Conservation (phyloP, 805 yeast genomes). For the Candida hungchunana region DNA sequence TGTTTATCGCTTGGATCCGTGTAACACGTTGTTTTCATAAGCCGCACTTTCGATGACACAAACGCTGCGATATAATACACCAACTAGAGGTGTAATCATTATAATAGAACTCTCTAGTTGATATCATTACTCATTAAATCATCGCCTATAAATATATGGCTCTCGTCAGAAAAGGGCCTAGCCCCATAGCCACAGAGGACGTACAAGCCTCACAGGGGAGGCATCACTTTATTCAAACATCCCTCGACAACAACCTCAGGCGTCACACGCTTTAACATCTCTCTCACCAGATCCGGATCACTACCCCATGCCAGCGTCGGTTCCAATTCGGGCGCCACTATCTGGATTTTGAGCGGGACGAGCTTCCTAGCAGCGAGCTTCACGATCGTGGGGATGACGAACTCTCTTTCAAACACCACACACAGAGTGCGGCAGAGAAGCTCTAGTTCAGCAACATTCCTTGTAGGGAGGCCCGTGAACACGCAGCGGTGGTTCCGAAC, state of each 20-base stretch:
- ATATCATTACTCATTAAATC: too few relatives aligned
- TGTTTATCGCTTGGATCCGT: too few relatives aligned
- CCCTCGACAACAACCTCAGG: constrained; percentile 48
- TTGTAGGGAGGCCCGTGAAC: constrained; percentile 47
- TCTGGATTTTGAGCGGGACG: constrained; percentile 42
- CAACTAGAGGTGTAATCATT: too few relatives aligned
- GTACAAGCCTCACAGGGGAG: constrained; percentile 35
- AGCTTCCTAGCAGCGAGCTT: constrained; percentile 44
- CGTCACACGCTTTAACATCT: constrained; percentile 41
- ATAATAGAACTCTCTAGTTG: too few relatives aligned
- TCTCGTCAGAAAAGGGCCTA: too few relatives aligned
- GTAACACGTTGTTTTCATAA: too few relatives aligned
- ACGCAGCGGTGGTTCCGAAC: constrained; percentile 53
- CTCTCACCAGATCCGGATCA: constrained; percentile 38
- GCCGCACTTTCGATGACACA: too few relatives aligned
- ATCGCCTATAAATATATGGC: too few relatives aligned
- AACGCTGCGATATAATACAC: too few relatives aligned
- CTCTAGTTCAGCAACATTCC: constrained; percentile 39
- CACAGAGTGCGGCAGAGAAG: constrained; percentile 37
- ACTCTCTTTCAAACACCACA: constrained; percentile 35
- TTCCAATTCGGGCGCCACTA: constrained; percentile 41
- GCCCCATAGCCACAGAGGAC: not conserved
- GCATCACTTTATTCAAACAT: constrained; percentile 44
- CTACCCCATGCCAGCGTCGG: constrained; percentile 55
- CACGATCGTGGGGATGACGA: constrained; percentile 51